Evolutionary conservation across 2,329 filamentous ascomycete species (phyloP), one percentile per base, ranked within the genome.

Genomic region (Penicillium digitatum): DNA sequence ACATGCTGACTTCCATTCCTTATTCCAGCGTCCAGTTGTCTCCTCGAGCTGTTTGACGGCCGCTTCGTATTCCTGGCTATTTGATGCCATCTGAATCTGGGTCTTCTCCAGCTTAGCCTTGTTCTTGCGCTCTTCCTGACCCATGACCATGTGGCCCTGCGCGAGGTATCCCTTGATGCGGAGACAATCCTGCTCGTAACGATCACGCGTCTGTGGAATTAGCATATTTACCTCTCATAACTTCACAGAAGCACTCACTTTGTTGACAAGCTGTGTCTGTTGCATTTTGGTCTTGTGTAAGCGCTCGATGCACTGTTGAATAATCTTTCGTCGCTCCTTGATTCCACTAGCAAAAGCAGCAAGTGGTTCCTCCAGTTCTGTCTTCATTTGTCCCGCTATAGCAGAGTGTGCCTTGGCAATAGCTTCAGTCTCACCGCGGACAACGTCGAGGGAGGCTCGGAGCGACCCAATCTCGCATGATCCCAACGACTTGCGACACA

Each of bases 61-160:
- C 48, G 85, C 84, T 73, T 99, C 93, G 70, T 99, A 99, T 66
- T 97, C 94, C 42, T 85, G 87, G 74, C 95, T 97, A 57, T 92
- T 92, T 8, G 87, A 86, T 0, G 92, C 92, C 56, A 99, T 82
- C 67, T 92, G 95, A 66, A 96, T 94, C 72, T 99, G 94, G 1
- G 94, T 97, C 82, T 99, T 99, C 74, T 99, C 94, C 40, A 99
- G 82, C 75, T 96, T 97, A 22, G 93, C 92, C 77, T 99, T 99
- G 75, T 99, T 99, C 77, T 96, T 96, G 27, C 94, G 86, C 78
- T 99, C 94, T 72, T 99, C 94, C 66, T 99, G 94, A 14, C 94
- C 94, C 94, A 99, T 99, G 55, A 99, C 94, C 94, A 99, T 99
- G 72, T 99, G 95, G 10, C 94, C 94, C 74, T 99, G 94, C 4